Percentiles rank a stretch among this genome's conserved stretches.
phyloP scores from a whole-genome alignment of 306 rosid genomes.

The Malus sylvestris region DNA sequence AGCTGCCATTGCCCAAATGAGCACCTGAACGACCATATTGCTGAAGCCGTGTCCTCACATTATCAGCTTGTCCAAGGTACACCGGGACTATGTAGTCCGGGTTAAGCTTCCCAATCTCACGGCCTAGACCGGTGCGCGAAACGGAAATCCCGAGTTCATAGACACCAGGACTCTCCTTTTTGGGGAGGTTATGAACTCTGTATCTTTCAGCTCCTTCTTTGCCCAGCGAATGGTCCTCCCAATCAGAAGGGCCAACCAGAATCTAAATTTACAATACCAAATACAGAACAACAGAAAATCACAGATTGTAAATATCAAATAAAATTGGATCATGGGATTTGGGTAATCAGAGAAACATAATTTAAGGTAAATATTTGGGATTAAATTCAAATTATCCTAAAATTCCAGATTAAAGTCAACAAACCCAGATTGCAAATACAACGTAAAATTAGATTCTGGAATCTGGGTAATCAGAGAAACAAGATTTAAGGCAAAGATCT shows the following conservation, averaged over 20 bases:
- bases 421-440: neutral
- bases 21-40: slow-evolving; percentile 67
- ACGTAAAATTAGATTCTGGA: neutral
- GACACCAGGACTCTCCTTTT: slow-evolving; percentile 46
- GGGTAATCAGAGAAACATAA: no score
- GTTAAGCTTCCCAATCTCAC: slow-evolving; percentile 39
- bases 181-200: slow-evolving; percentile 65
- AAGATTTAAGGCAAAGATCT: neutral
- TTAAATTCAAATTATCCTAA: no score
- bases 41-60: slow-evolving; percentile 65
- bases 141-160: slow-evolving; percentile 72
- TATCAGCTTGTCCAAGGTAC: slow-evolving; percentile 73
- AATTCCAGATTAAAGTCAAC: no score
- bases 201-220: slow-evolving; percentile 66
- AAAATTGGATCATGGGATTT: no score
- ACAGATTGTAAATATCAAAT: no score
- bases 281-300: neutral
- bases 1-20: slow-evolving; percentile 43
- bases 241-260: slow-evolving; percentile 73
- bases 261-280: slow-evolving; percentile 34
- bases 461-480: neutral
- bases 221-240: slow-evolving; percentile 62
- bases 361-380: no score
- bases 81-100: slow-evolving; percentile 38
- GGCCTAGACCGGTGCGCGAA: slow-evolving; percentile 32